These are phyloP conservation scores for Penicillium pulvis DNA, from an alignment of 495 filamentous ascomycete species.

Conservation along the genomic window DNA sequence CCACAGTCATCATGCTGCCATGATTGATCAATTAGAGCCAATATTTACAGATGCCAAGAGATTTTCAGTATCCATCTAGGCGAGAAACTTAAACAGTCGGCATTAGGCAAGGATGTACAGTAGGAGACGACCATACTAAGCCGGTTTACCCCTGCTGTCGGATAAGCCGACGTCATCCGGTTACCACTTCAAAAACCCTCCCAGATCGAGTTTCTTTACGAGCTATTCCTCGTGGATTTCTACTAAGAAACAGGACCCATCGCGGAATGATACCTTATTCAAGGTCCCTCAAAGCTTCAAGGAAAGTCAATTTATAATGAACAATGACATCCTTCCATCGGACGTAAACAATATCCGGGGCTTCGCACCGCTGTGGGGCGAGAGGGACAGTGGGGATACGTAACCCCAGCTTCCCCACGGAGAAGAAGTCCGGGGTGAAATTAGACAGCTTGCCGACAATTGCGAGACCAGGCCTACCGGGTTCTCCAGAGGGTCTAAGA, in stretches of 20 bases:
- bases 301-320: not conserved
- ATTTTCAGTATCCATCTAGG: too few relatives aligned
- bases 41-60: not conserved
- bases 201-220: not conserved
- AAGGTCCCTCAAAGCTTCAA: not conserved
- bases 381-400: not conserved
- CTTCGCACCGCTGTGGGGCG: not conserved
- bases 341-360: not conserved
- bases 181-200: not conserved
- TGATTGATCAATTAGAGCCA: not conserved
- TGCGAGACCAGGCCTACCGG: not conserved
- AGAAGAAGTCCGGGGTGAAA: not conserved
- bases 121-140: not conserved
- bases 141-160: not conserved
- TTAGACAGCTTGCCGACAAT: not conserved
- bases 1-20: not conserved
- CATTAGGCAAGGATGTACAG: not conserved
- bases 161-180: not conserved
- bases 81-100: not conserved
- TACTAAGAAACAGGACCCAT: not conserved
- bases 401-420: not conserved
- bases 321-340: not conserved
- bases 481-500: not conserved
- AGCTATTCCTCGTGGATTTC: not conserved
- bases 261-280: not conserved